These are phyloP conservation scores for Dalechampia spathulata DNA, from an alignment of 441 rosid genomes.

Conservation along the genomic window DNA sequence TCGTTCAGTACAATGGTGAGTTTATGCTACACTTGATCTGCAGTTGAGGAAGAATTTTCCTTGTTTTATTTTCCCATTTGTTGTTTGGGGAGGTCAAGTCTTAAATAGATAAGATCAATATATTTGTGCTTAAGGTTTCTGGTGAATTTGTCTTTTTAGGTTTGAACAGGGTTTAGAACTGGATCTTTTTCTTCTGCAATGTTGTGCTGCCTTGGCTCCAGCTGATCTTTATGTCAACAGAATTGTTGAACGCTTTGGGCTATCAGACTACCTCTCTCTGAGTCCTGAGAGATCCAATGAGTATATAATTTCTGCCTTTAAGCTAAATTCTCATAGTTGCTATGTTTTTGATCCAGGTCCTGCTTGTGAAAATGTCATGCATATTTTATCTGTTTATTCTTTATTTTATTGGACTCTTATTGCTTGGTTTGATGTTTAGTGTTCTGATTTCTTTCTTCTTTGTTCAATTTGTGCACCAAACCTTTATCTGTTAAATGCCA, in stretches of 20 bases:
- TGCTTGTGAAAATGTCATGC: neutral
- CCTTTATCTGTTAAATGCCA: neutral
- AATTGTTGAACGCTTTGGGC: slow-evolving; percentile 80
- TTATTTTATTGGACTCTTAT: neutral
- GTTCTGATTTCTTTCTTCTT: too few relatives aligned
- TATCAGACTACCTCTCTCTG: slow-evolving; percentile 56
- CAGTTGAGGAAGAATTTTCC: neutral
- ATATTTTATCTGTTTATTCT: slow-evolving; percentile 3
- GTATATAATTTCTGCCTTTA: slow-evolving; percentile 31
- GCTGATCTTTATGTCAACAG: slow-evolving; percentile 70
- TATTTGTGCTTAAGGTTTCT: slow-evolving; percentile 14
- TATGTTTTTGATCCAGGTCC: neutral
- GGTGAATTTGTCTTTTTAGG: slow-evolving; percentile 48
- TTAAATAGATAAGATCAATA: neutral
- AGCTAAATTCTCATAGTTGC: neutral
- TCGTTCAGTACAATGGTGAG: slow-evolving; percentile 79
- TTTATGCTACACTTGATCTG: slow-evolving; percentile 14
- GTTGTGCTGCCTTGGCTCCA: slow-evolving; percentile 97
- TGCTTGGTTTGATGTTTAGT: too few relatives aligned
- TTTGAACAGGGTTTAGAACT: slow-evolving; percentile 91
- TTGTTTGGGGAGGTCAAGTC: slow-evolving; percentile 2
- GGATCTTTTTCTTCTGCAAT: slow-evolving; percentile 96
- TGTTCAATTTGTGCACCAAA: neutral
- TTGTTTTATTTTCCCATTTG: neutral
- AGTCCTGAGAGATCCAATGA: slow-evolving; percentile 45